phyloP scores from a whole-genome alignment of 176 grass and related monocot species.

The Zea mays region Zm-B73-REFERENCE-NAM-5.0 NC_050096.1:107282001-107282500 shows the following conservation, averaged over 20 bases:
- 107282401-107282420: constrained; percentile 59
- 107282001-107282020: constrained; percentile 35
- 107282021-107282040: not conserved
- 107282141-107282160: not conserved
- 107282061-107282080: not conserved
- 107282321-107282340: constrained; percentile 38
- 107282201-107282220: constrained; percentile 55
- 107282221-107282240: constrained; percentile 79
- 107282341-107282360: constrained; percentile 16
- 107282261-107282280: constrained; percentile 71
- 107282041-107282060: constrained; percentile 20
- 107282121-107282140: constrained; percentile 5
- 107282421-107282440: constrained; percentile 80
- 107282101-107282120: not conserved
- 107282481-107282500: constrained; percentile 57
- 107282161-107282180: not conserved
- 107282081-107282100: constrained; percentile 1
- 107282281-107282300: constrained; percentile 93
- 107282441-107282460: constrained; percentile 64
- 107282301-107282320: constrained; percentile 70
- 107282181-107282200: constrained; percentile 20
- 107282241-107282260: constrained; percentile 57
- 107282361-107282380: not conserved
- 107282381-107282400: not conserved
- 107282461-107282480: constrained; percentile 84